Conservation (phyloP, 2,329 filamentous ascomycete species). For the Byssothecium circinans region DNA sequence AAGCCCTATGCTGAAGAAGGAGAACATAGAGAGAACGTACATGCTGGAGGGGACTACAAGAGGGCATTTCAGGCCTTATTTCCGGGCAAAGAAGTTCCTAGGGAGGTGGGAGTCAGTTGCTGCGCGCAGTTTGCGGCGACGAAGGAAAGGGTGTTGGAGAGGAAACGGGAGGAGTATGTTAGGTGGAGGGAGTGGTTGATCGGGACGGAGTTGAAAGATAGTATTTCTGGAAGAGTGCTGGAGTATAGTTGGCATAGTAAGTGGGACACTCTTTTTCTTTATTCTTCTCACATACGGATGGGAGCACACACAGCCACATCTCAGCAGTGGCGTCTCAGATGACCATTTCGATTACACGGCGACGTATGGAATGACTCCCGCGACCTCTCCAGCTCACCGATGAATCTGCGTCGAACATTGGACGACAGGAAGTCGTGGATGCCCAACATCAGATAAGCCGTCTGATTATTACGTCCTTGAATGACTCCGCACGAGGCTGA, state of each 20-base stretch:
- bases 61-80: conserved; percentile 55
- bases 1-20: conserved; percentile 47
- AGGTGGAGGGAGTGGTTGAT: conserved; percentile 53
- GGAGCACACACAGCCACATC: background rate
- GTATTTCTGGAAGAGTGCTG: conserved; percentile 56
- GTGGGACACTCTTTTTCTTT: conserved; percentile 21
- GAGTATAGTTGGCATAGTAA: conserved; percentile 64
- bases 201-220: conserved; percentile 51
- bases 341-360: too few relatives aligned
- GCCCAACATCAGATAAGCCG: background rate
- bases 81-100: conserved; percentile 44
- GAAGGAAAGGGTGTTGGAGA: conserved; percentile 49
- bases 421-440: background rate
- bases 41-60: conserved; percentile 54
- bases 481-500: background rate
- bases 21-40: conserved; percentile 48
- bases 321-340: too few relatives aligned
- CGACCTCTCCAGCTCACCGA: background rate
- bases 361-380: too few relatives aligned
- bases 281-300: background rate
- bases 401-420: background rate
- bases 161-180: conserved; percentile 53
- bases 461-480: background rate
- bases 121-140: conserved; percentile 60
- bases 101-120: conserved; percentile 54